Evolutionary conservation across 1,284 basidiomycete genomes (phyloP), one percentile per base, ranked within the genome.

Genomic region (Pseudozyma thailandica): DNA sequence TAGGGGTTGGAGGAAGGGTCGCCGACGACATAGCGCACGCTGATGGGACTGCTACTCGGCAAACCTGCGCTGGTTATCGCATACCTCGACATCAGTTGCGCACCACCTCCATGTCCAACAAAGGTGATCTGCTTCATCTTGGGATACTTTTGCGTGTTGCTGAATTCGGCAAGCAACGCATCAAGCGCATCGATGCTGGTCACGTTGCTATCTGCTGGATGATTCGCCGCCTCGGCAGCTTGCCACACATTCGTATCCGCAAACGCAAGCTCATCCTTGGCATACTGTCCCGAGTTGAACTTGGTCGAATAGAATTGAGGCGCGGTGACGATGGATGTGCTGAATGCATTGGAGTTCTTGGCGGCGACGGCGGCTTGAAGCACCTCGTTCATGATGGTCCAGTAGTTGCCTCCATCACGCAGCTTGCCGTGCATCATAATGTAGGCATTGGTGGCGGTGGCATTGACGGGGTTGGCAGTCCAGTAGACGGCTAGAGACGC

Each of bases 21-120:
- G 7, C 79, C 80, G 6, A 75, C 70, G 20, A 82, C 65, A 49
- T 81, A 82, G 0, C 81, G 74, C 18, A 82, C 30, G 5, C 75
- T 59, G 13, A 81, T 46, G 16, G 37, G 45, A 39, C 59, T 50
- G 12, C 26, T 47, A 27, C 38, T 30, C 1, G 66, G 60, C 2
- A 68, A 10, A 18, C 73, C 68, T 23, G 65, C 68, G 9, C 80
- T 75, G 1, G 77, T 61, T 8, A 74, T 60, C 0, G 81, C 77
- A 39, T 82, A 82, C n/a, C 81, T 61, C 43, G 73, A 72, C 33
- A 79, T 74, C 16, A 81, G 49, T 48, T 82, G 81, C 12, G 46
- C 81, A 37, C 81, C 81, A 7, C 77, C 81, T 13, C 80, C 81
- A 23, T 82, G 81, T 6, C 81, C 81, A n/a, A 81, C 74, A 37